Base-by-base conservation (phyloP, 2,329 filamentous ascomycete genomes). In the Penicillium nordicum region DNA sequence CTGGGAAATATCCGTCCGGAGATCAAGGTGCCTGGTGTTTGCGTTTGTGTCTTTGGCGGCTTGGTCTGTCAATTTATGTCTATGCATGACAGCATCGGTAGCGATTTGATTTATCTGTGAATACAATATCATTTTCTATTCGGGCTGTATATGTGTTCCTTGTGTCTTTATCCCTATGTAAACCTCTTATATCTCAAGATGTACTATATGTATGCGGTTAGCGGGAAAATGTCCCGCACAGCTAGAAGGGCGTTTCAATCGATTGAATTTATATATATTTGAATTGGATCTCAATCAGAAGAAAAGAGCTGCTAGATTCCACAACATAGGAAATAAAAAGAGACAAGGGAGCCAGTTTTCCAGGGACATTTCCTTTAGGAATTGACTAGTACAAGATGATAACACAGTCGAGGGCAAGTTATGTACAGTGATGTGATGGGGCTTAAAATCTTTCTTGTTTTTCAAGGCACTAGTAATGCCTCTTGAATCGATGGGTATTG, bases 361-460 rank as follows among this genome's bases (percentile, higher is more conserved):
- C 50, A 55, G 51, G 56, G 36, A 57, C 51, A 50, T 52, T 62
- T 63, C 57, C 63, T 63, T 61, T 58, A 47, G 58, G 55, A 63
- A 63, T 63, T 63, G 67, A 69, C 67, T 63, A 67, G 63, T 71
- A 72, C 66, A 71, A 62, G 57, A 60, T 64, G 64, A 64, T 57
- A 64, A 68, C 60, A 63, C 58, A 61, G 57, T 58, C 52, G 60
- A 59, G 61, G 62, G 62, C 57, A 58, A 58, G 59, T 67, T 72
- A 72, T 72, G 65, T 72, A 72, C 70, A 72, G 61, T 61, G 62
- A 44, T 54, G 57, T 65, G 59, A 53, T 56, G 53, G 55, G 57
- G 46, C 42, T 52, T 43, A 41, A 30, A 52, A 50, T 55, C 58
- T 55, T 63, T 57, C 58, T 53, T 62, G 57, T 57, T 59, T 60